These are phyloP conservation scores for Dactylonectria estremocensis DNA, from an alignment of 2,329 filamentous ascomycete genomes.

Conservation along the genomic window DNA sequence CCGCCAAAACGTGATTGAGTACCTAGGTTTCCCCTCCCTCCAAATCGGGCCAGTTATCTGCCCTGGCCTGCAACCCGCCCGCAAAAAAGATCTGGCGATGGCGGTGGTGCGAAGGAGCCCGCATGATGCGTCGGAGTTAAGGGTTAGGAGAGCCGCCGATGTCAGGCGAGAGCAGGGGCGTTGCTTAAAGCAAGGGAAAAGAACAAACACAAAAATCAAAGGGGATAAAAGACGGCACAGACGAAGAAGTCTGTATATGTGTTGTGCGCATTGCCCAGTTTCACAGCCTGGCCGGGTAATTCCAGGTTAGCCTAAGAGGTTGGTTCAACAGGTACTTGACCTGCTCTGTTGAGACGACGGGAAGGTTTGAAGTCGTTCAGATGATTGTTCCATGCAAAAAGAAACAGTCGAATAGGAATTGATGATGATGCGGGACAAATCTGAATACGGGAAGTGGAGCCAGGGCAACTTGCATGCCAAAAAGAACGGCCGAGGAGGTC, in stretches of 20 bases:
- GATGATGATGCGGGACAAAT: constrained; percentile 3
- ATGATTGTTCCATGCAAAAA: neutral
- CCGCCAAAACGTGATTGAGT: neutral
- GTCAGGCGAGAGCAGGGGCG: neutral
- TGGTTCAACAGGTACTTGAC: neutral
- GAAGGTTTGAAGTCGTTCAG: neutral
- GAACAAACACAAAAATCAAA: neutral
- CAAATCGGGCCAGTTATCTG: neutral
- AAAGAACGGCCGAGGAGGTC: neutral
- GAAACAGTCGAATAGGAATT: neutral
- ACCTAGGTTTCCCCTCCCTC: neutral
- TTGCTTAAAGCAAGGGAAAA: neutral
- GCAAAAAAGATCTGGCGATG: constrained; percentile 28
- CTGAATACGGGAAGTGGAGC: constrained; percentile 1
- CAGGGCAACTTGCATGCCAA: neutral
- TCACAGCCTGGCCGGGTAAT: neutral
- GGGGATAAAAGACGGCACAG: neutral
- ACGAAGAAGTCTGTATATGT: neutral
- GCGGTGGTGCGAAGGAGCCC: constrained; percentile 13
- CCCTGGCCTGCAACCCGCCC: constrained; percentile 8
- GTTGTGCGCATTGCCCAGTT: neutral
- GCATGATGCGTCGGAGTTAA: constrained; percentile 29
- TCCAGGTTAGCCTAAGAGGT: too few relatives aligned
- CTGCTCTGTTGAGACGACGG: neutral
- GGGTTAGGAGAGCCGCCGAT: constrained; percentile 12